Evolutionary conservation across 805 yeast genomes (phyloP), one percentile per base, ranked within the genome.

Genomic region (Myxozyma lipomycoides): DNA sequence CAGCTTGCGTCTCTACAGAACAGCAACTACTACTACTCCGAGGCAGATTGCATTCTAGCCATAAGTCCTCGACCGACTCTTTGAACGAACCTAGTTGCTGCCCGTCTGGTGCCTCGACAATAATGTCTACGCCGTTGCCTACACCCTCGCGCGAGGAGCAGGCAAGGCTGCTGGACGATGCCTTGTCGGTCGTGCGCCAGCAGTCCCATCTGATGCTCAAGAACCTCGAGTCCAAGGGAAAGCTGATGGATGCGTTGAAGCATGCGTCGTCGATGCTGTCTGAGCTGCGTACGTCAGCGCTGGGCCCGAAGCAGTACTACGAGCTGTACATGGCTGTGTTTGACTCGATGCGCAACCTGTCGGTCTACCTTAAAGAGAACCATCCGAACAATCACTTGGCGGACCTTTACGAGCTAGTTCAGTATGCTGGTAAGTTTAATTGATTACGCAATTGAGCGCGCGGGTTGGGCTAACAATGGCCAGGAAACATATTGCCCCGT

Each of bases 401-500:
- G 0, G 98, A 93, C 65, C 74, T 93, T 46, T 93, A 93, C 65
- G 98, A 91, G 62, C 74, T 90, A 65, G 97, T 91, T 3, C 98
- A 93, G 67, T 93, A 93, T 64, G 88, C 95, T 1, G 95, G 52
- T 55, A 55, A 9, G 59, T 42, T 28, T 23, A 17, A 35, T 21
- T 28, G 36, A 25, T 21, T 17, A 30, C 7, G 22, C 24, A 4
- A 25, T 24, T 6, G 5, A 12, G n/a, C 17, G 9, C 32, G 23
- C 18, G 28, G 17, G 30, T 24, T 9, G 25, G 23, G n/a, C 2
- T 38, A 19, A 22, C 21, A 4, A 19, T 22, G 15, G 25, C 17
- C 34, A 48, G 73, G 97, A 1, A 91, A 88, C 65, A 86, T 93
- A 23, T 76, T 93, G 15, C 98, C 98, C 1, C 76, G 98, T 51